phyloP scores from a whole-genome alignment of 768 basidiomycete genomes.

The Sporobolomyces pararoseus region DNA sequence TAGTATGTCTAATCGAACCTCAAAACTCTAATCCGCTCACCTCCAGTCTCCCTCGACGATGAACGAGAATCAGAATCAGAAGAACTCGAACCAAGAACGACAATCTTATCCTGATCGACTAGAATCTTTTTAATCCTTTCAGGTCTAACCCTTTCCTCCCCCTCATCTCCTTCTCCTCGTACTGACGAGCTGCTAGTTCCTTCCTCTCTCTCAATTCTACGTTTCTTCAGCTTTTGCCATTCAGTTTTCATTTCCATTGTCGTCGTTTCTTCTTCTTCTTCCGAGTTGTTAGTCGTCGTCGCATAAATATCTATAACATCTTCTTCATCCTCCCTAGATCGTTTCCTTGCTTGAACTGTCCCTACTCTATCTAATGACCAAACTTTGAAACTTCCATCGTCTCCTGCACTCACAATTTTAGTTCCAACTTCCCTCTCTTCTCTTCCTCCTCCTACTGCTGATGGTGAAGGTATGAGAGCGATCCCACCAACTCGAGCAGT shows the following conservation, averaged over 20 bases:
- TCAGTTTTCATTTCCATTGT: neutral
- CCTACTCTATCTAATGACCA: conserved; percentile 17
- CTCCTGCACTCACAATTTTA: conserved; percentile 29
- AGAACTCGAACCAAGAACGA: conserved; percentile 3
- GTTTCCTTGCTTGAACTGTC: neutral
- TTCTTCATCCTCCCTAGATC: neutral
- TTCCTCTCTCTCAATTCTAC: neutral
- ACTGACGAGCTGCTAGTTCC: neutral
- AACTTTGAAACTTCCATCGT: conserved; percentile 34
- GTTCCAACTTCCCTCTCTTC: neutral
- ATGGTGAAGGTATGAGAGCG: conserved; percentile 13
- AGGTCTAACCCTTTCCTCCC: neutral
- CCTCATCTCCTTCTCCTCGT: neutral
- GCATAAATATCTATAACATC: neutral
- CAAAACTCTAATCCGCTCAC: conserved; percentile 22
- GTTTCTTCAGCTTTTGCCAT: neutral
- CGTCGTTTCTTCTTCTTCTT: neutral
- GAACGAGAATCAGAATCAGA: neutral
- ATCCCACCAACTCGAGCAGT: conserved; percentile 28
- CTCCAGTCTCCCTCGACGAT: neutral
- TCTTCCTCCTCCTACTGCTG: conserved; percentile 1
- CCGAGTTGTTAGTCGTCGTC: neutral
- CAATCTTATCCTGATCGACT: conserved; percentile 37
- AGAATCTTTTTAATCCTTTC: neutral
- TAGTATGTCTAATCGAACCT: conserved; percentile 27